Percentiles rank a stretch among this genome's conserved stretches.
Evolutionary conservation across 805 yeast species (phyloP).

Genomic region (Blastobotrys americana): DNA sequence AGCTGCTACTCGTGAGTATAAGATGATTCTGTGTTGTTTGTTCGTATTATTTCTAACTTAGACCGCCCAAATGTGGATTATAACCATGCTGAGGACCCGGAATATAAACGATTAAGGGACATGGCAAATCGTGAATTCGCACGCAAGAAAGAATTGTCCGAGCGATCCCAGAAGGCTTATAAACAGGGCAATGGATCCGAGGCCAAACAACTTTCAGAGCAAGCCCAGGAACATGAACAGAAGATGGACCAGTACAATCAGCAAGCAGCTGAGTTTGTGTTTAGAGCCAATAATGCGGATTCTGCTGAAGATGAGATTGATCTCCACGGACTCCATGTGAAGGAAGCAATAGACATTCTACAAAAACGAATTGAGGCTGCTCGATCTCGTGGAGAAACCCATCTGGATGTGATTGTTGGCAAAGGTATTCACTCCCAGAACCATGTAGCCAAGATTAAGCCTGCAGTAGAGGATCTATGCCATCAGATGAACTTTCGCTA

Average conservation of each 20-base stretch:
- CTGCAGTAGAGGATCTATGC: constrained; percentile 79
- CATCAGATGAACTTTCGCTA: constrained; percentile 53
- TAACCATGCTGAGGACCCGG: constrained; percentile 34
- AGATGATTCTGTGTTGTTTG: neutral
- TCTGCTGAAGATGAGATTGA: constrained; percentile 83
- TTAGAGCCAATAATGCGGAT: constrained; percentile 80
- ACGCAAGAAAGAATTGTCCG: constrained; percentile 47
- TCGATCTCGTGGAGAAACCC: constrained; percentile 47
- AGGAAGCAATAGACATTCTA: constrained; percentile 75
- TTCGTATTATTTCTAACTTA: constrained; percentile 4
- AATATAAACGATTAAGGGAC: constrained; percentile 54
- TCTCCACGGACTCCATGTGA: constrained; percentile 83
- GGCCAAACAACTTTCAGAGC: constrained; percentile 67
- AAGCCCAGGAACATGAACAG: constrained; percentile 51
- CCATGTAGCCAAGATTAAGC: constrained; percentile 81
- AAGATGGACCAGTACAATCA: constrained; percentile 64
- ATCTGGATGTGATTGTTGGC: constrained; percentile 80
- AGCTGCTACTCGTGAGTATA: constrained; percentile 10
- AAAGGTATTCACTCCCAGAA: constrained; percentile 79
- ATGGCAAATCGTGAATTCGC: constrained; percentile 62
- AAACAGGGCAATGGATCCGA: constrained; percentile 60
- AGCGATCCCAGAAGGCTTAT: constrained; percentile 71
- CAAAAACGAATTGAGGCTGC: constrained; percentile 67
- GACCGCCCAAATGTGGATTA: constrained; percentile 26
- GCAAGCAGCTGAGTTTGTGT: constrained; percentile 80